These are phyloP conservation scores for Citrus glauca DNA, from an alignment of 345 rosid genomes.

Conservation along the genomic window DNA sequence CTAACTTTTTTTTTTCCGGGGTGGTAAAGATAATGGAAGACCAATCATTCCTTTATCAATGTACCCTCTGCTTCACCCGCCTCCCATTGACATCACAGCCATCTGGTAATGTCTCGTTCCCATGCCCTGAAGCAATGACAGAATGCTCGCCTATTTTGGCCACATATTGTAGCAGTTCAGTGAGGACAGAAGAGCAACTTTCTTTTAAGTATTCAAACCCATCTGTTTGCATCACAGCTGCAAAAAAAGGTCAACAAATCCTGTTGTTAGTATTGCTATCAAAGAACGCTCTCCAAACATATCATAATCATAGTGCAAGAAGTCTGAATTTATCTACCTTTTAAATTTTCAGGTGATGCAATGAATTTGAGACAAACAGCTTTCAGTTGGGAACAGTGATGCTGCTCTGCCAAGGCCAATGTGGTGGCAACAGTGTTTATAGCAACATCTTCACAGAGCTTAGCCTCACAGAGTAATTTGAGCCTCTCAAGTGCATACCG, in stretches of 20 bases:
- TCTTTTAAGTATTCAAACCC: slow-evolving; percentile 62
- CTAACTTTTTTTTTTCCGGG: neutral
- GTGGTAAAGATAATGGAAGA: neutral
- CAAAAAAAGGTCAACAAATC: slow-evolving; percentile 2
- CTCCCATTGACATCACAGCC: slow-evolving; percentile 56
- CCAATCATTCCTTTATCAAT: slow-evolving; percentile 28
- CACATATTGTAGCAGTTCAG: slow-evolving; percentile 53
- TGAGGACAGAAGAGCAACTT: slow-evolving; percentile 55
- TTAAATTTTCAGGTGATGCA: slow-evolving; percentile 53
- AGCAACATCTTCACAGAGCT: slow-evolving; percentile 65
- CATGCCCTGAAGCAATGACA: slow-evolving; percentile 35
- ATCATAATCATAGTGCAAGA: neutral
- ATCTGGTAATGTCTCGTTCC: slow-evolving; percentile 42
- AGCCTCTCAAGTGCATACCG: slow-evolving; percentile 73
- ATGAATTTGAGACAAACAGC: slow-evolving; percentile 67
- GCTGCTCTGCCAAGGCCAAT: slow-evolving; percentile 80
- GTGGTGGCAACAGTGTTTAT: slow-evolving; percentile 77
- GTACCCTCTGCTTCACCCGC: slow-evolving; percentile 71
- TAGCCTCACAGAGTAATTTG: slow-evolving; percentile 60
- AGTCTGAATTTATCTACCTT: slow-evolving; percentile 34
- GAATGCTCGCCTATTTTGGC: slow-evolving; percentile 60
- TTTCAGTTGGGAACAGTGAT: slow-evolving; percentile 69
- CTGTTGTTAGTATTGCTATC: neutral
- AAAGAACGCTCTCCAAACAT: neutral
- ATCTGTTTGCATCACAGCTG: slow-evolving; percentile 83